phyloP scores from a whole-genome alignment of 2,329 filamentous ascomycete species.

The Scedosporium minutisporum region DNA sequence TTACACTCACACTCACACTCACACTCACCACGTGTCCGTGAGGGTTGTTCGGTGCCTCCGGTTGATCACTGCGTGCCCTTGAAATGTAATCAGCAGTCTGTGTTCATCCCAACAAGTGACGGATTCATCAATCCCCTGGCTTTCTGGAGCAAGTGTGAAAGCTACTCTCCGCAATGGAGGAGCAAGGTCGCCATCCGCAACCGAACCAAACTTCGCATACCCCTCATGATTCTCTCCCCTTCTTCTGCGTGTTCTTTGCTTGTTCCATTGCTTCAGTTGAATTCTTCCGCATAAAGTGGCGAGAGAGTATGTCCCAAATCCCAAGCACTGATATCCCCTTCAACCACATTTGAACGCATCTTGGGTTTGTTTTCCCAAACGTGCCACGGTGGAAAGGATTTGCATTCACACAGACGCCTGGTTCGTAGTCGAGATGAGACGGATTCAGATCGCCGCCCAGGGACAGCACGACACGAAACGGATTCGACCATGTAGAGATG shows the following conservation, averaged over 20 bases:
- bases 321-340: neutral
- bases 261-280: neutral
- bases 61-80: neutral
- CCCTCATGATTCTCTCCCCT: neutral
- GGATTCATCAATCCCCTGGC: neutral
- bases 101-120: neutral
- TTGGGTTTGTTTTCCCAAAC: neutral
- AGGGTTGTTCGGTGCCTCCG: neutral
- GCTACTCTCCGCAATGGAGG: neutral
- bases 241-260: neutral
- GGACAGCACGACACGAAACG: neutral
- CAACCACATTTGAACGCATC: neutral
- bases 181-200: neutral
- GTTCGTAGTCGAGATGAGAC: constrained; percentile 1
- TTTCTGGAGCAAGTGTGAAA: neutral
- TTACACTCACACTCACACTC: too few relatives aligned
- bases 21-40: neutral
- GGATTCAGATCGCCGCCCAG: neutral
- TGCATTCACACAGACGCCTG: neutral
- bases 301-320: neutral
- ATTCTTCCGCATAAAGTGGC: neutral
- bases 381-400: neutral
- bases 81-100: neutral
- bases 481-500: neutral
- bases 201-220: neutral